Conservation (phyloP, 352 stramenopile species). For the Globisporangium yorkense region DNA sequence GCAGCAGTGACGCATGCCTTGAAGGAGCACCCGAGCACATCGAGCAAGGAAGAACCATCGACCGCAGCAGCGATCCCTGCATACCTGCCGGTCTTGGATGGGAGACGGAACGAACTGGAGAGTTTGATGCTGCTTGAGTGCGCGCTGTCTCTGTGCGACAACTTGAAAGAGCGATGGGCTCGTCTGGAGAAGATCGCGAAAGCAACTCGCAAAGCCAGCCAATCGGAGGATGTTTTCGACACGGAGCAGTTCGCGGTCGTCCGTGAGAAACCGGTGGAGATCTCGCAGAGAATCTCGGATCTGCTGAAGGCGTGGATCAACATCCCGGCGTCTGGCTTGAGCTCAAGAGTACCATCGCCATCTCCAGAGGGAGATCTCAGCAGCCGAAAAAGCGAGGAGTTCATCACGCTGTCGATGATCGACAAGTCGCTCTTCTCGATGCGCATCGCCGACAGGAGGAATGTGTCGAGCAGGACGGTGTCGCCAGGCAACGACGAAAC, state of each 20-base stretch:
- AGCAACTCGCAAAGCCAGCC: constrained; percentile 17
- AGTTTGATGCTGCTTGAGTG: constrained; percentile 49
- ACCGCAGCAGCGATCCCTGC: constrained; percentile 18
- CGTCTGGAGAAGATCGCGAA: constrained; percentile 51
- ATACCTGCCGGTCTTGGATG: constrained; percentile 43
- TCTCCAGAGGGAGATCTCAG: constrained; percentile 9
- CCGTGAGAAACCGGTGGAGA: constrained; percentile 43
- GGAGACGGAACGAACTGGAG: constrained; percentile 36
- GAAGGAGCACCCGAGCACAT: constrained; percentile 9
- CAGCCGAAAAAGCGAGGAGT: constrained; percentile 10
- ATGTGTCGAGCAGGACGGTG: neutral
- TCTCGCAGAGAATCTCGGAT: constrained; percentile 41
- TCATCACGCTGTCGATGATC: constrained; percentile 17
- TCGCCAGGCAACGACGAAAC: neutral
- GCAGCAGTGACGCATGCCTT: constrained; percentile 41
- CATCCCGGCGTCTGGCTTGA: constrained; percentile 8
- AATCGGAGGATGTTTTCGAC: constrained; percentile 33
- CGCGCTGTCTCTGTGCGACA: constrained; percentile 41
- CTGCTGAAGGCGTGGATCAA: constrained; percentile 59
- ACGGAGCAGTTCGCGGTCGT: constrained; percentile 54
- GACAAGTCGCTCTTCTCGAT: constrained; percentile 11
- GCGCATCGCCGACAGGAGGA: neutral
- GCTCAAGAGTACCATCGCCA: neutral
- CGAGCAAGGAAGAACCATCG: neutral
- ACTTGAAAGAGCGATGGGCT: constrained; percentile 59